Base-by-base conservation (phyloP, 768 basidiomycete genomes). In the Dentipellis fragilis region DNA sequence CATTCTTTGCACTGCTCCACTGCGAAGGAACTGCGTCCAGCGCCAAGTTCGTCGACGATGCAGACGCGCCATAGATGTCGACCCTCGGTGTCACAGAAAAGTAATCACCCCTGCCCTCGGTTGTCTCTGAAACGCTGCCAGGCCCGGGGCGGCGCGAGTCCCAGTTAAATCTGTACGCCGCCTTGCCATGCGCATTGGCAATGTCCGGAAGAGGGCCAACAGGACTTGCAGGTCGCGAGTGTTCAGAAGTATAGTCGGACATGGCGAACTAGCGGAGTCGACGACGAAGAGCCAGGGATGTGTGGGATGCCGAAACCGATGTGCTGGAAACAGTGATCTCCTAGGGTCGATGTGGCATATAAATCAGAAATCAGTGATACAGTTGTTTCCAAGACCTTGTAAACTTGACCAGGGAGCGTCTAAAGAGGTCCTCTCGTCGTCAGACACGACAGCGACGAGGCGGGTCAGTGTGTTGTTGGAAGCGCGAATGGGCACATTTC, bases 1-100 rank as follows among this genome's bases (percentile, higher is more conserved):
- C 93, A 62, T 90, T 85, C 47, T 79, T 82, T 14, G 85, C 74
- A 66, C 87, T 89, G 63, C 85, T 88, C 89, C 89, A 92, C 66
- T 85, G 80, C 22, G 73, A 66, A 0, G 84, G 81, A 37, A 84
- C 67, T 10, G 78, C 68, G 42, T 74, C 75, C 22, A 74, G 66
- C 1, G 75, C 72, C 34, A 83, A 75, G 52, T 71, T 73, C 9
- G 75, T 62, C 2, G 78, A 65, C 9, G 83, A 83, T 19, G 53
- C 51, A 16, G 75, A 68, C 60, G 77, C 77, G 56, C 80, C 65
- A 52, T 70, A 66, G 51, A 70, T 67, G 37, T 76, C 77, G 50
- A 76, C 75, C 45, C 73, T 73, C 34, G 79, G 76, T 21, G 66
- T 64, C 10, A 64, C 58, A 10, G 64, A 66, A 58, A 80, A 77